These are phyloP conservation scores for Pestalotiopsis sp. DNA, from an alignment of 2,329 filamentous ascomycete genomes.

Conservation along the genomic window DNA sequence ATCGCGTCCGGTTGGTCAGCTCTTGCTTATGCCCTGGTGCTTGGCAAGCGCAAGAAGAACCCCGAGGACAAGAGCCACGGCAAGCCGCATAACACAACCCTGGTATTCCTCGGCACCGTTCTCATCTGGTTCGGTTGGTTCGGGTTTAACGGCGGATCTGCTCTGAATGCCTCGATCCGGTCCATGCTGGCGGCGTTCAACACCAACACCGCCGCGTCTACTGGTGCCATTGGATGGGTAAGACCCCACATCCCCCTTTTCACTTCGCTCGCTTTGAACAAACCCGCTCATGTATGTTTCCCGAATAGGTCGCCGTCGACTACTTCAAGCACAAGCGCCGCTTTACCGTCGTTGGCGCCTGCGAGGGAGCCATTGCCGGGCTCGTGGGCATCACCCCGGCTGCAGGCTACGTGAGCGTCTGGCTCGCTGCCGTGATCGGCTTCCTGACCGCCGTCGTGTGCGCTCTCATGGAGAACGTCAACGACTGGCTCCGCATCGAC, in stretches of 20 bases:
- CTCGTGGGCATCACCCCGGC: constrained; percentile 62
- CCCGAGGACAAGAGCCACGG: constrained; percentile 49
- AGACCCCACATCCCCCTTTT: not conserved
- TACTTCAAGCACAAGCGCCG: constrained; percentile 47
- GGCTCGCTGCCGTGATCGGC: constrained; percentile 53
- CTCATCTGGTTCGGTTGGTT: constrained; percentile 68
- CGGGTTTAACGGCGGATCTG: constrained; percentile 53
- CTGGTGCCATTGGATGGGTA: constrained; percentile 56
- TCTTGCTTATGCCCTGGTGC: constrained; percentile 64
- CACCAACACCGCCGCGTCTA: constrained; percentile 59
- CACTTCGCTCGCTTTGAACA: not conserved
- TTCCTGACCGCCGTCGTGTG: constrained; percentile 50
- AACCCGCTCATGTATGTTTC: not conserved
- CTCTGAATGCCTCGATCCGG: constrained; percentile 53
- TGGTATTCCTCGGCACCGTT: constrained; percentile 66
- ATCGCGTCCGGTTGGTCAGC: constrained; percentile 65
- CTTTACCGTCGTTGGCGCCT: constrained; percentile 54
- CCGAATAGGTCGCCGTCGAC: constrained; percentile 41
- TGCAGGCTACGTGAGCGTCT: constrained; percentile 57
- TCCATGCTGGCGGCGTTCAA: constrained; percentile 60
- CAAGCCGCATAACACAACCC: constrained; percentile 62
- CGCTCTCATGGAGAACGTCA: constrained; percentile 13
- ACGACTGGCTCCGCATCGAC: constrained; percentile 40
- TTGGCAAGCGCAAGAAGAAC: constrained; percentile 56
- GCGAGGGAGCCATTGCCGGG: constrained; percentile 57